A percentile compares a stretch with the other conserved stretches of the same genome.
Conservation (phyloP, 2,329 filamentous ascomycete species). For the Talaromyces sp. region DNA sequence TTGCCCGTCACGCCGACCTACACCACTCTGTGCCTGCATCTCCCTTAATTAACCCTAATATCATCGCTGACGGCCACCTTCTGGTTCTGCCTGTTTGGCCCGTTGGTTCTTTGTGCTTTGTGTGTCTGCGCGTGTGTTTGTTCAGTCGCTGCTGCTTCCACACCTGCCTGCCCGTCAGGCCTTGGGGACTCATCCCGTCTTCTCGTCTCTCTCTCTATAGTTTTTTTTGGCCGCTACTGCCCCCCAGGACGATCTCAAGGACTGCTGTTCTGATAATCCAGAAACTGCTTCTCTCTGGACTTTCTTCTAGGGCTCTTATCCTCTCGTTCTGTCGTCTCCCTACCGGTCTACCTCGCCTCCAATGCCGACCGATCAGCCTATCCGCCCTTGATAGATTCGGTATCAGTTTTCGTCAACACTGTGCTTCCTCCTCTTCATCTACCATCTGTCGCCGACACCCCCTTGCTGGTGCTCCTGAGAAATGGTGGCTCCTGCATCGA, state of each 20-base stretch:
- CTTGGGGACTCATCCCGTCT: neutral
- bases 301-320: neutral
- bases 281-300: neutral
- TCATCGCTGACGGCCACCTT: neutral
- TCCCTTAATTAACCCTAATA: neutral
- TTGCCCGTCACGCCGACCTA: neutral
- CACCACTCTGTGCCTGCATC: neutral
- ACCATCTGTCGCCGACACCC: constrained; percentile 5
- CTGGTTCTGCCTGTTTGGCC: neutral
- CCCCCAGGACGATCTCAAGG: neutral
- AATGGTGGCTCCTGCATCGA: constrained; percentile 43
- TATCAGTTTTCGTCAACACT: constrained; percentile 7
- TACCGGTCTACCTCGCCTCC: constrained; percentile 8
- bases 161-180: neutral
- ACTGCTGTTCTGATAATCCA: neutral
- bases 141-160: neutral
- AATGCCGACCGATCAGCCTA: constrained; percentile 30
- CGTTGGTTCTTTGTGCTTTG: neutral
- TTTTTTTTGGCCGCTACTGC: neutral
- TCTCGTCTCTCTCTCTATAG: neutral
- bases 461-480: constrained; percentile 16
- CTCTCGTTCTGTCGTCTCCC: neutral
- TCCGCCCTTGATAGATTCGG: constrained; percentile 22
- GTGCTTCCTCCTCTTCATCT: constrained; percentile 8
- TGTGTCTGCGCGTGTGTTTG: too few relatives aligned